phyloP scores from a whole-genome alignment of 306 rosid species.

The Vigna hirtella region DNA sequence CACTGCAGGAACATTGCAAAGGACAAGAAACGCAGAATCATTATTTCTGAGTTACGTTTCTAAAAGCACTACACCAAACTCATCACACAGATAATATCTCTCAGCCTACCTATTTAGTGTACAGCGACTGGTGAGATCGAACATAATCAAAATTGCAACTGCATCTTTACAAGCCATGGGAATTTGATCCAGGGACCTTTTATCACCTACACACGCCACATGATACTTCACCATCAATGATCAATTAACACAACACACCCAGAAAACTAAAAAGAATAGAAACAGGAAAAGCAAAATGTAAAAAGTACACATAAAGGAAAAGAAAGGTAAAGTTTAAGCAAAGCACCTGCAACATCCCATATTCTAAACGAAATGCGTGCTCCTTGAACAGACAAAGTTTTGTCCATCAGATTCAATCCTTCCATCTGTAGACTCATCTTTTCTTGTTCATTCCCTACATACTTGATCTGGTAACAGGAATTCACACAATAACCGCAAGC shows the following conservation, averaged over 20 bases:
- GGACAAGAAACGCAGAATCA: neutral
- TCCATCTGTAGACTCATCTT: constrained; percentile 72
- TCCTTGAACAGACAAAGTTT: constrained; percentile 72
- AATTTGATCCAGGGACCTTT: constrained; percentile 67
- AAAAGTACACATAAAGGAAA: neutral
- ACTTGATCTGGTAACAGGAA: constrained; percentile 63
- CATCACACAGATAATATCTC: neutral
- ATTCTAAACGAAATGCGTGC: constrained; percentile 80
- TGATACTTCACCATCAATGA: constrained; percentile 18
- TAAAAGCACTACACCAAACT: neutral
- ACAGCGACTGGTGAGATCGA: constrained; percentile 92
- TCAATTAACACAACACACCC: neutral
- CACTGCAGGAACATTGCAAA: constrained; percentile 58
- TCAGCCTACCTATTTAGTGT: constrained; percentile 70
- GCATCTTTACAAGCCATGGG: constrained; percentile 98
- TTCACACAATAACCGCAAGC: neutral
- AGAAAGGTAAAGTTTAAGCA: constrained; percentile 18
- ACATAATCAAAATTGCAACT: constrained; percentile 92
- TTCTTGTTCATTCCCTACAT: constrained; percentile 88
- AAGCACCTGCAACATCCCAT: constrained; percentile 93
- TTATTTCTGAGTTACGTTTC: neutral
- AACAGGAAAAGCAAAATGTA: neutral
- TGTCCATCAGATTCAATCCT: constrained; percentile 89
- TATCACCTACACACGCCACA: constrained; percentile 61
- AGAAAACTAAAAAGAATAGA: neutral